Evolutionary conservation across 768 basidiomycete genomes (phyloP), one percentile per base, ranked within the genome.

Genomic region (Boletus rubescentipes): DNA sequence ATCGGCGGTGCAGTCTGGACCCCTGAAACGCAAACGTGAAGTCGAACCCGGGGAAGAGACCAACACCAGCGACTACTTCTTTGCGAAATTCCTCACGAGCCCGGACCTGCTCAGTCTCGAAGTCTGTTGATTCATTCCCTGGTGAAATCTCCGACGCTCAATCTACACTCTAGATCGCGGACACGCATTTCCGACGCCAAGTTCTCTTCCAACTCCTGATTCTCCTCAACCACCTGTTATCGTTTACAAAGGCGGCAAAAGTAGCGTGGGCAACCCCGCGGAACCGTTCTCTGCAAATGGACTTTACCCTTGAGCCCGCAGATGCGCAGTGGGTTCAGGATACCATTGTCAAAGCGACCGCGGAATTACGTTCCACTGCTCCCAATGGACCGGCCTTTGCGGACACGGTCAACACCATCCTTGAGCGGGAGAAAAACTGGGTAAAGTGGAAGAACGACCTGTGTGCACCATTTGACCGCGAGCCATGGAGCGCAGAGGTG

Each of bases 141-240:
- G 12, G 49, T 53, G 29, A 46, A 31, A 31, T 47, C 11, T 32
- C 31, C 32, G 46, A 49, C 47, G 32, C 39, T 53, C 46, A 41
- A 51, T 49, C 57, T 32, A 58, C 43, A 53, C 51, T 42, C 8
- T 64, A 94, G 93, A 82, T 95, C 48, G 88, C 92, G 20, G 93
- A 95, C 64, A 89, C 89, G 0, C 83, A 89, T 62, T 97, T 97
- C 76, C 88, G 93, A n/a, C 85, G 92, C 15, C 94, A 96, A 72
- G 85, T 94, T 70, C 78, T 96, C 18, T 86, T 95, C 66, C 93
- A 97, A 63, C 72, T 91, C 4, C 75, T 91, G 18, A 87, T 91
- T 38, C 77, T 91, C n/a, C 77, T 92, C 38, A 78, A 84, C 46
- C 87, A 91, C 66, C 78, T 94, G 26, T 76, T 87, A 20, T 83